Conservation (phyloP, 441 rosid species). For the Pelargonium myrrhifolium region DNA sequence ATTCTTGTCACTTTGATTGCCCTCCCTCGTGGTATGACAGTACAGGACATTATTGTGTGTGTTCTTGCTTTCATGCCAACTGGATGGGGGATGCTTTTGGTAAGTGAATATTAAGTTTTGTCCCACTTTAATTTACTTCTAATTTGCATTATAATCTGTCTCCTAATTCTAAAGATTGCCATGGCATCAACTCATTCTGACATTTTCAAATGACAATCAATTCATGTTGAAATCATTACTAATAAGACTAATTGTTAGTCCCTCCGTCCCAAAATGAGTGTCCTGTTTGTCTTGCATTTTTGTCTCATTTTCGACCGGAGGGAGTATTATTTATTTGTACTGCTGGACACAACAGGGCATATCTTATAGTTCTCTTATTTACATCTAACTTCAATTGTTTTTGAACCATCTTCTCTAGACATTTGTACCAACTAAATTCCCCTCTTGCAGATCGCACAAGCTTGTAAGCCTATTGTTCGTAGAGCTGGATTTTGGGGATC, state of each 20-base stretch:
- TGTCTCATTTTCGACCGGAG: no score
- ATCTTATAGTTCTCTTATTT: no score
- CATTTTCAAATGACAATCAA: no score
- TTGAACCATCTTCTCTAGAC: background rate
- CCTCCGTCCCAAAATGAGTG: no score
- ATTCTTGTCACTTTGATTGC: slow-evolving; percentile 74
- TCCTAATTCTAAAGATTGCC: background rate
- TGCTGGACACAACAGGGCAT: no score
- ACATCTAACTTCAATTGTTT: background rate
- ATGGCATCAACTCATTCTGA: background rate
- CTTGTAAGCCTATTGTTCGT: slow-evolving; percentile 67
- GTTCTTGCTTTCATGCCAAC: slow-evolving; percentile 98
- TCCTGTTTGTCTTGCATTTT: no score
- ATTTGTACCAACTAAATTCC: background rate
- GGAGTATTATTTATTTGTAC: no score
- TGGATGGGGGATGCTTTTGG: slow-evolving; percentile 98
- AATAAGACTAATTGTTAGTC: no score
- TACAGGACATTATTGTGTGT: slow-evolving; percentile 79
- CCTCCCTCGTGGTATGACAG: slow-evolving; percentile 64
- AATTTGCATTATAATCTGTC: background rate
- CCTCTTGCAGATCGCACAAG: slow-evolving; percentile 70
- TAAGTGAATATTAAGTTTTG: slow-evolving; percentile 26
- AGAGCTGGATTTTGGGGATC: slow-evolving; percentile 91
- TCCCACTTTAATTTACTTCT: background rate
- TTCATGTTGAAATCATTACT: no score